Evolutionary conservation across 495 filamentous ascomycete genomes (phyloP).

Genomic region (Podospora conica): DNA sequence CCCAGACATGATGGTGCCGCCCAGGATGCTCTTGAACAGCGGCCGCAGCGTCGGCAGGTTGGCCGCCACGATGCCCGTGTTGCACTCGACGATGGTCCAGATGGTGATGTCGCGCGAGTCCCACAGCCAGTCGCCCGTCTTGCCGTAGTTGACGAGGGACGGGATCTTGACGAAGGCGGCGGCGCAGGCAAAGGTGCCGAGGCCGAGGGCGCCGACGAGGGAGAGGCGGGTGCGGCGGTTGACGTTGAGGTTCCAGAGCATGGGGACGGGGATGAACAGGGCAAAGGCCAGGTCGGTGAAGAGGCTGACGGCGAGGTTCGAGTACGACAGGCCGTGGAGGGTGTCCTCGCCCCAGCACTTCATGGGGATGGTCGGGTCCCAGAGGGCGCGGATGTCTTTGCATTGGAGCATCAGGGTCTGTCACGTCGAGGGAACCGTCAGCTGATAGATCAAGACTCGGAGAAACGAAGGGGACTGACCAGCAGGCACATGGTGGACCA

Average conservation of each 20-base stretch:
- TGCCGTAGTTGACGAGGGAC: slow-evolving; percentile 34
- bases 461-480: neutral
- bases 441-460: neutral
- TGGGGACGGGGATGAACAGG: slow-evolving; percentile 34
- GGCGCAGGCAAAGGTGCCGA: slow-evolving; percentile 42
- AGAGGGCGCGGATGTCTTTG: slow-evolving; percentile 25
- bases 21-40: slow-evolving; percentile 15
- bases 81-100: slow-evolving; percentile 20
- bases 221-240: slow-evolving; percentile 33
- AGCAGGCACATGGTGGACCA: slow-evolving; percentile 35
- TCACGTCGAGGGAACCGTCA: neutral
- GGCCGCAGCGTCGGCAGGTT: slow-evolving; percentile 14
- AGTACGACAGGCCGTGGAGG: slow-evolving; percentile 29
- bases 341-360: slow-evolving; percentile 31
- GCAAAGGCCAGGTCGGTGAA: slow-evolving; percentile 41
- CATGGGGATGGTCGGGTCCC: slow-evolving; percentile 31
- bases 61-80: slow-evolving; percentile 18
- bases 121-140: slow-evolving; percentile 41
- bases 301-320: slow-evolving; percentile 36
- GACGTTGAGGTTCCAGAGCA: slow-evolving; percentile 42
- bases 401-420: slow-evolving; percentile 25
- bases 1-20: slow-evolving; percentile 6
- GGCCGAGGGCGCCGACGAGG: slow-evolving; percentile 35
- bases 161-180: slow-evolving; percentile 41
- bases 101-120: slow-evolving; percentile 28